Percentiles rank a stretch among this genome's conserved stretches.
Conservation (phyloP, 306 rosid genomes). For the Gleditsia sinensis region DNA sequence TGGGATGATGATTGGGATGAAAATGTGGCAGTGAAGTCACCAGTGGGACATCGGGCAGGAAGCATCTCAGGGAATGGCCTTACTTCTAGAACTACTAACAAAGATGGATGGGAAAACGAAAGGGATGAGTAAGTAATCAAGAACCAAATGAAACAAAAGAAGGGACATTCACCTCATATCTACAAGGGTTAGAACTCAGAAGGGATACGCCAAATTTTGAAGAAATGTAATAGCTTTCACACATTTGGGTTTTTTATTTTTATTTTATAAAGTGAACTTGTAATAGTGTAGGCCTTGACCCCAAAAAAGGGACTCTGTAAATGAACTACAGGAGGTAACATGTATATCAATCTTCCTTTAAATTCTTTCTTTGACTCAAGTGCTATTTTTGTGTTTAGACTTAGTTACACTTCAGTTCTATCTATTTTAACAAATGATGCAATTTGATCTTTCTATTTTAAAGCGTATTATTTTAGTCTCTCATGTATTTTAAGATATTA, state of each 20-base stretch:
- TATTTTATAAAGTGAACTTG: background rate
- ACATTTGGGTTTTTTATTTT: slow-evolving; percentile 9
- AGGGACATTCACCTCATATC: slow-evolving; percentile 26
- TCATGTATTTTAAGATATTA: too few relatives aligned
- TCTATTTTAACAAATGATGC: too few relatives aligned
- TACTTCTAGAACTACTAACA: slow-evolving; percentile 80
- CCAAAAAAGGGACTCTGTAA: background rate
- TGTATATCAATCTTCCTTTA: background rate
- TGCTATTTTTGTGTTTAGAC: too few relatives aligned
- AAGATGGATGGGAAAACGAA: slow-evolving; percentile 88
- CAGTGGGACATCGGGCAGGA: slow-evolving; percentile 48
- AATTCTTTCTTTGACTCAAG: background rate
- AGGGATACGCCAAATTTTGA: slow-evolving; percentile 28
- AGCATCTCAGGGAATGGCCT: slow-evolving; percentile 88
- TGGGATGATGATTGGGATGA: slow-evolving; percentile 99
- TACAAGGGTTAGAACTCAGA: background rate
- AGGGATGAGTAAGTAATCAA: slow-evolving; percentile 69
- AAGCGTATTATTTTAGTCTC: too few relatives aligned
- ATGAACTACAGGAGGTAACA: background rate
- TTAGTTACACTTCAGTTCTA: background rate
- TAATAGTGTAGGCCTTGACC: background rate
- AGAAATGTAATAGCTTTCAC: background rate
- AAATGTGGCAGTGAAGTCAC: slow-evolving; percentile 72
- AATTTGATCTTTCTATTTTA: too few relatives aligned
- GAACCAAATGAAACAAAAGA: background rate